These are phyloP conservation scores for Dionaea muscipula DNA, from an alignment of 179 eudicot genomes.

Conservation along the genomic window DNA sequence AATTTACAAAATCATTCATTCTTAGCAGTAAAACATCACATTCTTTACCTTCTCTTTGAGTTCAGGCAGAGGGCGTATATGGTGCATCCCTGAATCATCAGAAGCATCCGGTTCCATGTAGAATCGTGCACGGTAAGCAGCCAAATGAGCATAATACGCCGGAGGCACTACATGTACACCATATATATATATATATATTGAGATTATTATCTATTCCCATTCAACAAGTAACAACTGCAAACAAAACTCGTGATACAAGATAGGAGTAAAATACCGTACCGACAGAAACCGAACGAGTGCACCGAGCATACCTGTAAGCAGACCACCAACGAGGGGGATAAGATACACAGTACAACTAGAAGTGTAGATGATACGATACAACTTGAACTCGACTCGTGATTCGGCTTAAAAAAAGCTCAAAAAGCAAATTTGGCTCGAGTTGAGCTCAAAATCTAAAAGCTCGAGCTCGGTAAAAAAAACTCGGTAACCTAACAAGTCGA, in stretches of 20 bases:
- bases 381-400: no score
- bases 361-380: no score
- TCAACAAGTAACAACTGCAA: no score
- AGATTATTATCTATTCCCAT: no score
- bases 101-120: slow-evolving; percentile 58
- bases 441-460: no score
- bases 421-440: no score
- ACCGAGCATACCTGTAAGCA: slow-evolving; percentile 61
- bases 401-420: no score
- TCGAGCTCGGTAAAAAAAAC: no score
- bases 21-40: slow-evolving; percentile 67
- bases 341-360: no score
- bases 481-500: no score
- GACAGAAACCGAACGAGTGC: slow-evolving; percentile 82
- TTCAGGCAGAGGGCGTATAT: slow-evolving; percentile 50
- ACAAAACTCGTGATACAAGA: no score
- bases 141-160: slow-evolving; percentile 78
- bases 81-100: slow-evolving; percentile 23
- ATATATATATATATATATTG: not conserved
- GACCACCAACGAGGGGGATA: not conserved
- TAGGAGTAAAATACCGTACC: slow-evolving; percentile 32
- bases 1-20: not conserved
- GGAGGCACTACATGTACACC: slow-evolving; percentile 52
- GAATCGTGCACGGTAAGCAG: slow-evolving; percentile 75
- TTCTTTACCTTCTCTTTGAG: slow-evolving; percentile 66